phyloP scores from a whole-genome alignment of 345 rosid species.

The Anacardium occidentale region DNA sequence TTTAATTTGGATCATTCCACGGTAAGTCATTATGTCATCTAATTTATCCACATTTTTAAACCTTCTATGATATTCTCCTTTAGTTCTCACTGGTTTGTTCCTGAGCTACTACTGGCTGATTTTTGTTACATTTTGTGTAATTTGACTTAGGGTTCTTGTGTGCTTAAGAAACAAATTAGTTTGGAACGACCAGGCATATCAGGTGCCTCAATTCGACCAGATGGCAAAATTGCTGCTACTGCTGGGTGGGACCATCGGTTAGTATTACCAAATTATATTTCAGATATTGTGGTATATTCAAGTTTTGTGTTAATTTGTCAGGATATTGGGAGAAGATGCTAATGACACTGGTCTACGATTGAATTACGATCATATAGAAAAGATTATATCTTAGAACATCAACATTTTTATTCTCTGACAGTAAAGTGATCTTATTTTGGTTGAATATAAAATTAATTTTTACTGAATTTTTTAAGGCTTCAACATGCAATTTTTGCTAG shows the following conservation, averaged over 20 bases:
- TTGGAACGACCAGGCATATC: conserved; percentile 86
- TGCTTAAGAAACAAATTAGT: conserved; percentile 62
- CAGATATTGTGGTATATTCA: background rate
- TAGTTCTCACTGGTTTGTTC: background rate
- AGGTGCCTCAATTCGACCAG: conserved; percentile 66
- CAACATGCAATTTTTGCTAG: background rate
- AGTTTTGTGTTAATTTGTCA: background rate
- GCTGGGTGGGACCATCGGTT: conserved; percentile 99
- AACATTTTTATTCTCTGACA: no score
- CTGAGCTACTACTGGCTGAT: conserved; percentile 5
- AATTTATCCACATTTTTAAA: background rate
- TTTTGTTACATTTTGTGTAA: background rate
- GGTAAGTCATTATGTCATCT: conserved; percentile 35
- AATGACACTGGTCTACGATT: background rate
- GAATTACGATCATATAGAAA: background rate
- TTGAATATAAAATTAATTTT: no score
- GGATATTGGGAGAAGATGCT: background rate
- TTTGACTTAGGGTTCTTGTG: conserved; percentile 62
- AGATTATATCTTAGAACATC: background rate
- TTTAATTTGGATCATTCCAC: conserved; percentile 63
- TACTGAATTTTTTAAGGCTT: background rate
- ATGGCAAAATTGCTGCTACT: conserved; percentile 79
- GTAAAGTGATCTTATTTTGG: no score
- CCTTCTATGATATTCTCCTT: background rate
- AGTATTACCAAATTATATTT: conserved; percentile 11